These are phyloP conservation scores for Chenopodium formosanum DNA, from an alignment of 148 eudicot genomes.

Conservation along the genomic window DNA sequence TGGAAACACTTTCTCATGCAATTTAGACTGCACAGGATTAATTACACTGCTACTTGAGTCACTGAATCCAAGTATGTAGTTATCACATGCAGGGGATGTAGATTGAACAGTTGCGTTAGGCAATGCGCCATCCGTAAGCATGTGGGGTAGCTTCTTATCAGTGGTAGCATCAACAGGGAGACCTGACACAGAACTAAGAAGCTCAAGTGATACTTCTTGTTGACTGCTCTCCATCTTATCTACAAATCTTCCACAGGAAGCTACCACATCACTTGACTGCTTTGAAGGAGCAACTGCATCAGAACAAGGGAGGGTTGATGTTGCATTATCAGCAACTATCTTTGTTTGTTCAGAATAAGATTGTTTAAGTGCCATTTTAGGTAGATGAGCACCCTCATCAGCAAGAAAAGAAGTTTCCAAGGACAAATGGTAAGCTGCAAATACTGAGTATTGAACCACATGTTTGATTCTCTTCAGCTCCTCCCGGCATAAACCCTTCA, in stretches of 20 bases:
- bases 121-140: slow-evolving; percentile 30
- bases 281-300: slow-evolving; percentile 17
- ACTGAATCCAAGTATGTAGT: slow-evolving; percentile 19
- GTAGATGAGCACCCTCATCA: slow-evolving; percentile 97
- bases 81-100: slow-evolving; percentile 12
- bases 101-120: slow-evolving; percentile 24
- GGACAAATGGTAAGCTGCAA: slow-evolving; percentile 94
- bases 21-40: slow-evolving; percentile 33
- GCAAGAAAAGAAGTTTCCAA: slow-evolving; percentile 92
- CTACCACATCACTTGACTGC: slow-evolving; percentile 24
- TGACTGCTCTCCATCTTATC: slow-evolving; percentile 29
- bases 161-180: slow-evolving; percentile 31
- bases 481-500: slow-evolving; percentile 73
- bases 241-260: slow-evolving; percentile 25
- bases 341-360: slow-evolving; percentile 35
- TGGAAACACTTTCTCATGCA: slow-evolving; percentile 21
- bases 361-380: slow-evolving; percentile 45
- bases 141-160: slow-evolving; percentile 27
- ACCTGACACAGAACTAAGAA: slow-evolving; percentile 25
- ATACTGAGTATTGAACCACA: slow-evolving; percentile 80
- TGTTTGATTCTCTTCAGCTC: slow-evolving; percentile 87
- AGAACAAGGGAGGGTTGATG: slow-evolving; percentile 30
- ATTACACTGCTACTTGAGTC: slow-evolving; percentile 18
- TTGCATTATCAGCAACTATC: slow-evolving; percentile 35
- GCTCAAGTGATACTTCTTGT: slow-evolving; percentile 30